Evolutionary conservation across 1,284 basidiomycete species (phyloP).

Genomic region (Trichosporon sp.): DNA sequence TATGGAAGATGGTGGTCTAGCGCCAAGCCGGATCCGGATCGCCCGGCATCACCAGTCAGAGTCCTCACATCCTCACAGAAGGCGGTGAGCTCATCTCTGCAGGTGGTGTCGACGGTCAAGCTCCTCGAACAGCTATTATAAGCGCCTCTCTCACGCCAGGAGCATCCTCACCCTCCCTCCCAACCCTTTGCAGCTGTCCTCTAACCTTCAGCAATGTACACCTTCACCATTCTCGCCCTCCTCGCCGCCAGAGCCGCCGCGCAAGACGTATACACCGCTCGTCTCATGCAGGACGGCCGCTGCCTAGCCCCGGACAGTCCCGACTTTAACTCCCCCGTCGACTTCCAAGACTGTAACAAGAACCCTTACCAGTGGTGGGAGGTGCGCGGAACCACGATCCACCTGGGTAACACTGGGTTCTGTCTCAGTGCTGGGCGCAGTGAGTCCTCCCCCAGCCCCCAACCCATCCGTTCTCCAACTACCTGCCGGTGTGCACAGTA

Average conservation of each 20-base stretch:
- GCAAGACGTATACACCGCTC: neutral
- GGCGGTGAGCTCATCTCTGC: neutral
- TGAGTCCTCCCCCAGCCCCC: neutral
- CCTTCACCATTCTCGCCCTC: neutral
- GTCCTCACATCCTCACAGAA: neutral
- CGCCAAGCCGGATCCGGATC: neutral
- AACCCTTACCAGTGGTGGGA: constrained; percentile 15
- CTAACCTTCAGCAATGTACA: neutral
- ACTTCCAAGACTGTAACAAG: constrained; percentile 18
- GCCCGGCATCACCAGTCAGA: no score
- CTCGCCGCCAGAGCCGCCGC: no score
- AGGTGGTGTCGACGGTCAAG: neutral
- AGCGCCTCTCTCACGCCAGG: neutral
- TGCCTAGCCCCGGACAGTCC: constrained; percentile 1
- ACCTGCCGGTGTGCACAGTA: no score
- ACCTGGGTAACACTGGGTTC: neutral
- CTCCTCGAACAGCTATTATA: neutral
- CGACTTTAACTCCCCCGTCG: constrained; percentile 7
- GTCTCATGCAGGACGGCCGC: constrained; percentile 6
- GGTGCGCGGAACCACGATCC: neutral
- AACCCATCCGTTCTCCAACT: no score
- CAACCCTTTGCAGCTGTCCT: neutral
- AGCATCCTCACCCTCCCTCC: neutral
- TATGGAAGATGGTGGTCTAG: neutral
- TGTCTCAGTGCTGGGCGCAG: constrained; percentile 11